Conservation (phyloP, 768 basidiomycete species). For the Hericium alpestre region DNA sequence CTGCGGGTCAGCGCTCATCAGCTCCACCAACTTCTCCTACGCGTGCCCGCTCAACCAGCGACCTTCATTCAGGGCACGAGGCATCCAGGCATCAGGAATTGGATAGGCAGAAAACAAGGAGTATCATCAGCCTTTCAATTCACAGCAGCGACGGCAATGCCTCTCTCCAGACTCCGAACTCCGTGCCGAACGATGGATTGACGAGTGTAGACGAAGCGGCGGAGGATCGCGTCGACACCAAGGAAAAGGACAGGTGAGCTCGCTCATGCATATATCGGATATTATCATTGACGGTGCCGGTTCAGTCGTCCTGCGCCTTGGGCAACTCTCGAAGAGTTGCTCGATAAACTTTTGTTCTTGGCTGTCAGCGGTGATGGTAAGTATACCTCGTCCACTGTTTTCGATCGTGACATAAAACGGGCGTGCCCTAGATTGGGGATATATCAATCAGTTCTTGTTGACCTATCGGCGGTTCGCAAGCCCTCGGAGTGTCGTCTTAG, state of each 20-base stretch:
- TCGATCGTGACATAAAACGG: neutral
- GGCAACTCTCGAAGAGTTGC: constrained; percentile 66
- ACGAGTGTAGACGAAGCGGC: constrained; percentile 6
- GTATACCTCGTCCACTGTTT: constrained; percentile 11
- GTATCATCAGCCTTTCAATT: constrained; percentile 5
- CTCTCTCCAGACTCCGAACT: constrained; percentile 2
- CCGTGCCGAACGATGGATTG: constrained; percentile 1
- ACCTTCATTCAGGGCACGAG: constrained; percentile 36
- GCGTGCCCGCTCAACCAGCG: constrained; percentile 45
- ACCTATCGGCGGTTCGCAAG: constrained; percentile 77
- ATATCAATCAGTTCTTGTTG: constrained; percentile 69
- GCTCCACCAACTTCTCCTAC: constrained; percentile 36
- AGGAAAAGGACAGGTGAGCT: constrained; percentile 37
- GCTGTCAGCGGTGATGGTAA: constrained; percentile 78
- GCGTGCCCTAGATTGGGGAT: constrained; percentile 50
- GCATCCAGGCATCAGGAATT: constrained; percentile 20
- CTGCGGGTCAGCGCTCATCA: constrained; percentile 26
- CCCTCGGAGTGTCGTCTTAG: constrained; percentile 68
- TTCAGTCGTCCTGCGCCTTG: constrained; percentile 51
- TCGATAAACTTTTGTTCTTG: constrained; percentile 75
- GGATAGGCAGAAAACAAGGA: constrained; percentile 13
- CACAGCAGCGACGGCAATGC: neutral
- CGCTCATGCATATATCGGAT: neutral
- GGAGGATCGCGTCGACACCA: constrained; percentile 6
- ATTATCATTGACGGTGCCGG: constrained; percentile 14